Conservation (phyloP, 805 yeast species). For the Lipomyces orientalis region DNA sequence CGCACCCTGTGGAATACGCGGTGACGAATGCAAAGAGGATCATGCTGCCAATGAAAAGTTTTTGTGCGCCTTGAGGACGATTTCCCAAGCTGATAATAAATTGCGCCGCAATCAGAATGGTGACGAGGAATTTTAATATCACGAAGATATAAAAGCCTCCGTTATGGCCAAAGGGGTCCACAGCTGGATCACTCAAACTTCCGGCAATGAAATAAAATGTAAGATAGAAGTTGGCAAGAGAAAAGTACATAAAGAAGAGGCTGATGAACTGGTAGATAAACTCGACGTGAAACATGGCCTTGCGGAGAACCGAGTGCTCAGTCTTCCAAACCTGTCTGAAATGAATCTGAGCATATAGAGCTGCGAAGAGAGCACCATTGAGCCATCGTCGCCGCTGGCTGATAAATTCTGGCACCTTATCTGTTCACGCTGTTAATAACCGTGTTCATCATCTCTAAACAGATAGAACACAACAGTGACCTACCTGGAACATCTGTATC, state of each 20-base stretch:
- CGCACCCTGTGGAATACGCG: slow-evolving; percentile 77
- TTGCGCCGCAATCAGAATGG: slow-evolving; percentile 83
- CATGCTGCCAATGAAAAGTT: slow-evolving; percentile 74
- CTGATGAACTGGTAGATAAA: slow-evolving; percentile 85
- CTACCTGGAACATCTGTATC: slow-evolving; percentile 93
- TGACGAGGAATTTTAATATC: slow-evolving; percentile 81
- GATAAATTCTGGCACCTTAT: slow-evolving; percentile 85
- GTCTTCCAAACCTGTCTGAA: slow-evolving; percentile 89
- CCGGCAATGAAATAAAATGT: slow-evolving; percentile 94
- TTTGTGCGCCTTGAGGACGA: slow-evolving; percentile 83
- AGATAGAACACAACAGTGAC: neutral
- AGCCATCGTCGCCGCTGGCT: slow-evolving; percentile 98
- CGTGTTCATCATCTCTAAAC: neutral
- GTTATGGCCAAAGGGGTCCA: slow-evolving; percentile 58
- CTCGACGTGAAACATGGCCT: slow-evolving; percentile 81
- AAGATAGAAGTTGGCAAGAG: slow-evolving; percentile 87
- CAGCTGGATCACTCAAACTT: slow-evolving; percentile 58
- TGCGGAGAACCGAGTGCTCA: slow-evolving; percentile 80
- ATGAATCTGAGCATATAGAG: slow-evolving; percentile 83
- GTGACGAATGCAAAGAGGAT: slow-evolving; percentile 78
- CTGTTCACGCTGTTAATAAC: neutral
- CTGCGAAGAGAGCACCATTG: slow-evolving; percentile 97
- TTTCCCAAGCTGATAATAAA: slow-evolving; percentile 95
- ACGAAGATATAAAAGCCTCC: slow-evolving; percentile 83
- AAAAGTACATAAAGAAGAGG: slow-evolving; percentile 86